Base-by-base conservation (phyloP, 208 protist genomes). In the Naegleria fowleri region DNA sequence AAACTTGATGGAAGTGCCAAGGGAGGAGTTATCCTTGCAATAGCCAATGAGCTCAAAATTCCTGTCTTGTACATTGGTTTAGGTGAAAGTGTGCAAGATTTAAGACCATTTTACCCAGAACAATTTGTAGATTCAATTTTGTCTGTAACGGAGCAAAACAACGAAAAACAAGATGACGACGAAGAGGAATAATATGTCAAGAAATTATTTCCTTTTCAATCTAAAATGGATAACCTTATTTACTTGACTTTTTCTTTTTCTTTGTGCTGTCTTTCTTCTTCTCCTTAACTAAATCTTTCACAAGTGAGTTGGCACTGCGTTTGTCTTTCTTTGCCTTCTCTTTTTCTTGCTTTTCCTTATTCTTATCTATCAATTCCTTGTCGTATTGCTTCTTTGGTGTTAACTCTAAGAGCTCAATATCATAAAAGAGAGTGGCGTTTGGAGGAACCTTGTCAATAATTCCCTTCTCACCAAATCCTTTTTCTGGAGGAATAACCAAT, bases 111-210 rank as follows among this genome's bases (percentile, higher is more conserved):
- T 40, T 29, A 89, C 16, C 33, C 86, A 3, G 48, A 89, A 67
- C 36, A 55, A 67, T 89, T 89, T 89, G 33, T 89, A 25, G 86
- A 89, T 89, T 52, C 48, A 25, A 89, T 89, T 33, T 79, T 79
- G 29, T 79, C 67, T 36, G 67, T 36, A 9, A 33, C 16, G 9
- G 67, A 79, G 29, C 6, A 79, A 36, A 29, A 25, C 29, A 19
- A 79, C 29, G 9, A 19, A 36, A 79, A 67, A 67, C 22, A 2
- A 67, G 6, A 67, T 1, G 55, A 67, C 19, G 55, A 67, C 1
- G 55, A 67, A 29, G 55, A 67, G 22, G 11, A 67, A 67, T 48
- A 48, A 48, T 1, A 48, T 4, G 5, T 33, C 4, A 11, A 76
- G 19, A 19, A 25, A 19, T 9, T 25, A 67, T 67, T 25, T 25